Conservation (phyloP, 2,329 filamentous ascomycete species). For the Aspergillus sp. region DNA sequence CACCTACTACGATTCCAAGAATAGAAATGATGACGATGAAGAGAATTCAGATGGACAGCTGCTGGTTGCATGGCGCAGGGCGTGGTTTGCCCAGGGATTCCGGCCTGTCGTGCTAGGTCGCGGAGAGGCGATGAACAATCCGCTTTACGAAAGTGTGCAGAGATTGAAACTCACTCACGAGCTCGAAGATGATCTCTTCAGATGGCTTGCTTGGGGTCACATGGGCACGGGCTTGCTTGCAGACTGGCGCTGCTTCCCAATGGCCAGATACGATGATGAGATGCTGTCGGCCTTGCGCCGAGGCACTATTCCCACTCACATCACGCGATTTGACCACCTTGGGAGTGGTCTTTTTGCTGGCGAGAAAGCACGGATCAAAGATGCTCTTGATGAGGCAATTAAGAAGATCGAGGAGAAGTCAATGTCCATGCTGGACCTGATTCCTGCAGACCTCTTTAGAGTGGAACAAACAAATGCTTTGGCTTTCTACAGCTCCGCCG, state of each 20-base stretch:
- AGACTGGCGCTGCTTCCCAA: conserved; percentile 77
- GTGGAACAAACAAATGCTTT: conserved; percentile 65
- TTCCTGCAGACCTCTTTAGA: conserved; percentile 57
- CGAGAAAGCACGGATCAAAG: conserved; percentile 58
- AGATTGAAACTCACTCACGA: conserved; percentile 50
- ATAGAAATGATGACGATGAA: conserved; percentile 58
- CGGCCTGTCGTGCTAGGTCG: conserved; percentile 74
- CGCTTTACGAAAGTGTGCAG: conserved; percentile 69
- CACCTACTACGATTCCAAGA: conserved; percentile 77
- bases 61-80: conserved; percentile 80
- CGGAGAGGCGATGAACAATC: conserved; percentile 78
- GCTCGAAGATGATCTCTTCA: conserved; percentile 67
- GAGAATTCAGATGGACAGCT: conserved; percentile 72
- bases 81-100: conserved; percentile 96
- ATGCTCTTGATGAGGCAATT: conserved; percentile 58
- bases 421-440: conserved; percentile 60
- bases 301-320: conserved; percentile 69
- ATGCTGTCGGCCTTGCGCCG: conserved; percentile 69
- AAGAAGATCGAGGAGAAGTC: conserved; percentile 51
- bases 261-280: conserved; percentile 69
- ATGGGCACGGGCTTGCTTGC: conserved; percentile 81
- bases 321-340: conserved; percentile 64
- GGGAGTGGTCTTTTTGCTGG: conserved; percentile 71
- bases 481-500: conserved; percentile 68
- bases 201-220: conserved; percentile 89